Evolutionary conservation across 495 filamentous ascomycete genomes (phyloP), one percentile per base, ranked within the genome.

Genomic region (Aspergillus hancockii): DNA sequence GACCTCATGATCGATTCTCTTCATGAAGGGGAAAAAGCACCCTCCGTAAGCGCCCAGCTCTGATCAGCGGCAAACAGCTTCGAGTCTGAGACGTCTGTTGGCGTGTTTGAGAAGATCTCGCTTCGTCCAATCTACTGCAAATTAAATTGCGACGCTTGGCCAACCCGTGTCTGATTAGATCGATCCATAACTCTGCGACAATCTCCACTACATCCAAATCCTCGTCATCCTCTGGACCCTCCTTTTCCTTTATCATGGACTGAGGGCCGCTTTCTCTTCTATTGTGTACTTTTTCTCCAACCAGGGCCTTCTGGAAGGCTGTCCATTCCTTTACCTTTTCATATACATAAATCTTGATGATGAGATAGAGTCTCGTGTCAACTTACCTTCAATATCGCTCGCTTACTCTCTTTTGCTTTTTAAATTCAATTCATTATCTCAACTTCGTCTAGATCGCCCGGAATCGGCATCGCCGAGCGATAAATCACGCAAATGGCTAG

Each of bases 261-360:
- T 23, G 43, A 22, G 9, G 50, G 54, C 19, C n/a, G 51, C 56
- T 62, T 21, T 51, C 51, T 52, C 58, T 54, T 34, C 49, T 61
- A 63, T 60, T 52, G 60, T 54, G 54, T 55, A 22, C 54, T 54
- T 55, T 59, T 70, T 34, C 36, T 59, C 62, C 57, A 63, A 50
- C 60, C 59, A 68, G 50, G 63, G 76, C 65, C 74, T 76, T 81
- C 75, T 73, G 76, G 79, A 80, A 81, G 74, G 75, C 74, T 65
- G 71, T 80, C 74, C 77, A 65, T 71, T 78, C 74, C 46, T 77
- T 81, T 70, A n/a, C 34, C 56, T 56, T 40, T 40, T 55, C 18
- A 57, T 22, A 57, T 62, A 3, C 34, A 12, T 13, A n/a, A 6
- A 16, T 41, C 16, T 14, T 41, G 38, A 41, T 7, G 34, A 4